phyloP scores from a whole-genome alignment of 306 rosid species.

The Dalbergia cochinchinensis region DNA sequence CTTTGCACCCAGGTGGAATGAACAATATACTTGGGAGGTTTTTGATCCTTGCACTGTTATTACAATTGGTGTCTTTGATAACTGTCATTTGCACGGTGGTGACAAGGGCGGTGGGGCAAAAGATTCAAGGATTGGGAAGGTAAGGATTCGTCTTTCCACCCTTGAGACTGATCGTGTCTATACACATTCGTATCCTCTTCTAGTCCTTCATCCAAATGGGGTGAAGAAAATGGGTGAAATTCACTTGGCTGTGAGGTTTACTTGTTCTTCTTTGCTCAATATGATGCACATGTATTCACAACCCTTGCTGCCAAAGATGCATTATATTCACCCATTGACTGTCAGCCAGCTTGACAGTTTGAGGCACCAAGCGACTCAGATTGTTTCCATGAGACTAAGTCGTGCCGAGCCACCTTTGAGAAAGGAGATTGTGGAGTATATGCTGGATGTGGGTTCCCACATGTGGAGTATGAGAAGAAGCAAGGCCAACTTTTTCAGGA shows the following conservation, averaged over 20 bases:
- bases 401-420: constrained; percentile 95
- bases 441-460: constrained; percentile 96
- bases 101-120: constrained; percentile 73
- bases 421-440: constrained; percentile 90
- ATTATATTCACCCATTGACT: constrained; percentile 86
- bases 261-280: constrained; percentile 89
- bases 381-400: constrained; percentile 83
- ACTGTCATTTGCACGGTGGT: constrained; percentile 91
- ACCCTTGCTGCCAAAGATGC: constrained; percentile 96
- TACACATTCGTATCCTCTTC: constrained; percentile 91
- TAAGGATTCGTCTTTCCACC: constrained; percentile 91
- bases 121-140: constrained; percentile 93
- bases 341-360: constrained; percentile 92
- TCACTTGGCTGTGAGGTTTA: constrained; percentile 96
- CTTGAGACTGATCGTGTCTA: constrained; percentile 94
- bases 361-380: constrained; percentile 97
- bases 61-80: constrained; percentile 95
- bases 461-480: constrained; percentile 99
- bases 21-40: constrained; percentile 99
- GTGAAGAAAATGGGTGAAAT: constrained; percentile 99
- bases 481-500: constrained; percentile 94
- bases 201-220: constrained; percentile 84
- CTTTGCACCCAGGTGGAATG: constrained; percentile 92
- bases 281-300: constrained; percentile 99
- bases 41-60: constrained; percentile 96